phyloP scores from a whole-genome alignment of 495 filamentous ascomycete species.

The Penicillium angulare region DNA sequence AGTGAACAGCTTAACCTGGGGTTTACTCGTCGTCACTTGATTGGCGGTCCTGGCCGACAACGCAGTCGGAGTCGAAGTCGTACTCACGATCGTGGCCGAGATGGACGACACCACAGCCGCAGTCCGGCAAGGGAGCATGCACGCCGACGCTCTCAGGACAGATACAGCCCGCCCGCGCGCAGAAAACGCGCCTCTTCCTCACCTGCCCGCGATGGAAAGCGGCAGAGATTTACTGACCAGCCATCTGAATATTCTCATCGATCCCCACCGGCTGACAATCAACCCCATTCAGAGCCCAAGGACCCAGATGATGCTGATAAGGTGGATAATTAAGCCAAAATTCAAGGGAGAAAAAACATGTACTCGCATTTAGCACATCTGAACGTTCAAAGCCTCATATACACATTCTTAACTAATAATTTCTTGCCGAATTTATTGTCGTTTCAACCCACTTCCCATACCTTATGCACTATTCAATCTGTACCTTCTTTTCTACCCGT shows the following conservation, averaged over 20 bases:
- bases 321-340: neutral
- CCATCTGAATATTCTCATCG: constrained; percentile 44
- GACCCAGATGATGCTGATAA: neutral
- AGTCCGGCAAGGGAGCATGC: constrained; percentile 42
- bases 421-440: no score
- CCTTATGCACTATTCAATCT: no score
- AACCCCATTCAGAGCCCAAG: neutral
- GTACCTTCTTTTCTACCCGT: no score
- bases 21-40: constrained; percentile 24
- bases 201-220: constrained; percentile 50
- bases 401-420: constrained; percentile 41
- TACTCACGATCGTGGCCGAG: constrained; percentile 29
- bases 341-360: constrained; percentile 18
- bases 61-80: neutral
- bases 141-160: constrained; percentile 51
- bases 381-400: neutral
- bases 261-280: neutral
- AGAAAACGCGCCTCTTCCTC: constrained; percentile 51
- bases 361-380: constrained; percentile 2
- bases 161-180: constrained; percentile 51
- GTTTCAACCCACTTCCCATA: no score
- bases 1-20: constrained; percentile 20
- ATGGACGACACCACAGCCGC: constrained; percentile 26
- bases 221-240: constrained; percentile 62
- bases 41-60: neutral